Evolutionary conservation across 176 grass and related monocot genomes (phyloP).

Genomic region (Triticum dicoccoides): DNA sequence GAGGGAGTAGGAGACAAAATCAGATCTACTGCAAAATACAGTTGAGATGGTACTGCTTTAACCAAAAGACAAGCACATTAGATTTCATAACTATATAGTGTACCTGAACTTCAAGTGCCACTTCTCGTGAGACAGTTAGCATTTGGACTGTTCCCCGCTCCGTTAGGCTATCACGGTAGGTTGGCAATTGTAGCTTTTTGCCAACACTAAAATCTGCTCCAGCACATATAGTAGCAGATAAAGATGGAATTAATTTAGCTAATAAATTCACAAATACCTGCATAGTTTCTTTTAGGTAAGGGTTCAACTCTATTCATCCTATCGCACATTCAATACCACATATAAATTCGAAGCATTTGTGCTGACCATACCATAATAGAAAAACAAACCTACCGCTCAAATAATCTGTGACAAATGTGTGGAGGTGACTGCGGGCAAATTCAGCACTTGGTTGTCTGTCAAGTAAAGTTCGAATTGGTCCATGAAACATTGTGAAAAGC

Average conservation of each 20-base stretch:
- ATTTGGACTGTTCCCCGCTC: slow-evolving; percentile 90
- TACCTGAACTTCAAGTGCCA: slow-evolving; percentile 98
- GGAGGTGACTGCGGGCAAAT: slow-evolving; percentile 73
- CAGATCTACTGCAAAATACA: slow-evolving; percentile 42
- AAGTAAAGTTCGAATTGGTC: slow-evolving; percentile 68
- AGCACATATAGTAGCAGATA: slow-evolving; percentile 24
- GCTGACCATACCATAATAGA: neutral
- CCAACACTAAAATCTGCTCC: slow-evolving; percentile 70
- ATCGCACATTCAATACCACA: neutral
- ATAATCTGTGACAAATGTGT: slow-evolving; percentile 89
- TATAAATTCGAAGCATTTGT: neutral
- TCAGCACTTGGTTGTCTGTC: slow-evolving; percentile 87
- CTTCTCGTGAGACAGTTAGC: slow-evolving; percentile 87
- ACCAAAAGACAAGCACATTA: neutral
- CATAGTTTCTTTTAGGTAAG: neutral
- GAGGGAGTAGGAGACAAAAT: neutral
- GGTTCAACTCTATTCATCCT: neutral
- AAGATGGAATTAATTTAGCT: slow-evolving; percentile 14
- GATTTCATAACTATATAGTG: slow-evolving; percentile 1
- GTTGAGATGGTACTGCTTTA: neutral
- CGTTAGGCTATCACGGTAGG: slow-evolving; percentile 81
- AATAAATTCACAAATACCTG: slow-evolving; percentile 3
- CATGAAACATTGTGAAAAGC: slow-evolving; percentile 84
- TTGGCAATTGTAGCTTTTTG: slow-evolving; percentile 81
- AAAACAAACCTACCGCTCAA: slow-evolving; percentile 62